These are phyloP conservation scores for Monosporozyma servazzii DNA, from an alignment of 805 yeast genomes.

Conservation along the genomic window DNA sequence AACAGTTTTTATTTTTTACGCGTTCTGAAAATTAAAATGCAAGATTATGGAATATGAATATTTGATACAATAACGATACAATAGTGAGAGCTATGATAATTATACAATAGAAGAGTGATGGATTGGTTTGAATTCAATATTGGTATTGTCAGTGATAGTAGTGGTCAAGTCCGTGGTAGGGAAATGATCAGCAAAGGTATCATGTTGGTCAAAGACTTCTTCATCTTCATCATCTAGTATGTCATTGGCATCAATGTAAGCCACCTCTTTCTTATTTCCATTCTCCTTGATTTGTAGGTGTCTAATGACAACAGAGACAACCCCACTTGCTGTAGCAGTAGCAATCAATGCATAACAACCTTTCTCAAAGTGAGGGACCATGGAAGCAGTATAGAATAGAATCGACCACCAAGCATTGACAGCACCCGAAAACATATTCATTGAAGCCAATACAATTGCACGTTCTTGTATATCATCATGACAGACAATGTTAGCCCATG, in stretches of 20 bases:
- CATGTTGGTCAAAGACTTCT: conserved; percentile 8
- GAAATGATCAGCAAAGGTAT: conserved; percentile 1
- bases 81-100: neutral
- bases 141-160: neutral
- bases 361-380: conserved; percentile 41
- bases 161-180: neutral
- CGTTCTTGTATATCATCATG: conserved; percentile 53
- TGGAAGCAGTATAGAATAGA: conserved; percentile 42
- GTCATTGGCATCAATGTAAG: conserved; percentile 25
- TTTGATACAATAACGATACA: neutral
- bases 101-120: neutral
- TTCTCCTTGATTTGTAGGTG: conserved; percentile 35
- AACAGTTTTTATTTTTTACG: neutral
- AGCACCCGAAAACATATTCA: conserved; percentile 57
- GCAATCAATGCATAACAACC: conserved; percentile 53
- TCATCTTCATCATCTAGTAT: conserved; percentile 14
- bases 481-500: conserved; percentile 56
- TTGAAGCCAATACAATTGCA: conserved; percentile 54
- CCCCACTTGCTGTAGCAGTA: conserved; percentile 37
- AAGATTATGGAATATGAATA: neutral
- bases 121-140: neutral
- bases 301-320: conserved; percentile 36
- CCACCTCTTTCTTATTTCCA: conserved; percentile 12
- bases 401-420: conserved; percentile 60
- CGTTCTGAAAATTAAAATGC: neutral